These are phyloP conservation scores for Fusarium burgessii DNA, from an alignment of 2,329 filamentous ascomycete species.

Conservation along the genomic window DNA sequence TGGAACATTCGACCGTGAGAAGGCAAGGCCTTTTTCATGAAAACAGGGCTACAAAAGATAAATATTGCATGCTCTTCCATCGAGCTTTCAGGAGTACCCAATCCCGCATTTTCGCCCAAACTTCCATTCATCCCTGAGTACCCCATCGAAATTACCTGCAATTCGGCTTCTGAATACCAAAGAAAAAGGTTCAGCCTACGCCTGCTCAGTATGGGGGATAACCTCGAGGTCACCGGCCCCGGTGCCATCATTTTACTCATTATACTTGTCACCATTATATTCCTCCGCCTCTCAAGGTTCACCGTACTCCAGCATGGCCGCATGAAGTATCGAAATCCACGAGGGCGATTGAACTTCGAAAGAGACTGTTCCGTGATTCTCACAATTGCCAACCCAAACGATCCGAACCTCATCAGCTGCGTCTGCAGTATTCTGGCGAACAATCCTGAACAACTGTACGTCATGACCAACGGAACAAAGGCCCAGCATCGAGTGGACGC, in stretches of 20 bases:
- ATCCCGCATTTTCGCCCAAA: not conserved
- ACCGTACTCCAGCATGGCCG: not conserved
- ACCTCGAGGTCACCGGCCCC: not conserved
- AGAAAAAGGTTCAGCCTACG: not conserved
- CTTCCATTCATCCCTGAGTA: not conserved
- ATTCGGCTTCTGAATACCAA: not conserved
- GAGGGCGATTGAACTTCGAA: too few relatives aligned
- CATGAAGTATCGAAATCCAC: too few relatives aligned
- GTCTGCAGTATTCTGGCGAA: constrained; percentile 25
- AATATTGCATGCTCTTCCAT: not conserved
- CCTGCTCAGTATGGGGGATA: not conserved
- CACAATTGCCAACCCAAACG: not conserved
- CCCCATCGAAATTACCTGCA: not conserved
- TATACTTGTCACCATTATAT: not conserved
- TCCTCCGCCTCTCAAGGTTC: not conserved
- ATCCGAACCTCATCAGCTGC: not conserved
- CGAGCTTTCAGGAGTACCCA: not conserved
- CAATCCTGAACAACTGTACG: not conserved
- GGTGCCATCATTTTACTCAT: not conserved
- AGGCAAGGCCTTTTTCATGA: not conserved
- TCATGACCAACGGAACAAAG: not conserved
- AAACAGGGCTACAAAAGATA: not conserved
- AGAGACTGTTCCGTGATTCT: too few relatives aligned
- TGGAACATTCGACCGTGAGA: not conserved
- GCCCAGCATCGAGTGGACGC: not conserved